Base-by-base conservation (phyloP, 2,329 filamentous ascomycete species). In the Colletotrichum godetiae region DNA sequence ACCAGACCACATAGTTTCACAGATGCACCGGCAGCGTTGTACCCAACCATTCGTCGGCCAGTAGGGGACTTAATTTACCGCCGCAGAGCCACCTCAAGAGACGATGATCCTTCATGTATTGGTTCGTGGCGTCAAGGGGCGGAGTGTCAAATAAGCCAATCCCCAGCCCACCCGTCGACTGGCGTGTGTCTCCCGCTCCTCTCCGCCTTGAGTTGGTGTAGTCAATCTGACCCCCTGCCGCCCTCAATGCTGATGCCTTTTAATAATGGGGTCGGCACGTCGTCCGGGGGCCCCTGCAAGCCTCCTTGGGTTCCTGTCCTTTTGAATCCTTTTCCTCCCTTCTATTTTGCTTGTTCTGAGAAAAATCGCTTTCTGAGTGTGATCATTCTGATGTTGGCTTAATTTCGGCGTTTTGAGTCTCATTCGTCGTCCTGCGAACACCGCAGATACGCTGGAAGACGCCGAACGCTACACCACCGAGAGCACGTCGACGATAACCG, bases 81-180 rank as follows among this genome's bases (percentile, higher is more conserved):
- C 46, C 35, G 59, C 35, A 22, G 56, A 61, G 60, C 70, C 46
- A 70, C 60, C 46, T 64, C 60, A 61, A 31, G 27, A 52, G 46
- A 35, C 33, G 60, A 65, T 57, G 67, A 73, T 73, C 67, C 67
- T 65, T 56, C 60, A 61, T 33, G 42, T 11, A 31, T 22, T 22
- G 56, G 33, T 55, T 33, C 60, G 22, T 63, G 67, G 70, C 70
- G 70, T 55, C 27, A 64, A 61, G 67, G 60, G 67, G 67, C 55
- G 60, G 59, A 65, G 49, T 55, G 46, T 35, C 46, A 10, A 64
- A 52, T 33, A n/a, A 35, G 53, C 60, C 60, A 65, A 42, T 59
- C 55, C 42, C 29, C 7, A 61, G 27, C 12, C 33, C 35, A 15
- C 42, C 60, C 11, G 29, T 42, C 24, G 13, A 24, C 52, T 63